Base-by-base conservation (phyloP, 1,139 yeast genomes). In the Hyphopichia fennica region DNA sequence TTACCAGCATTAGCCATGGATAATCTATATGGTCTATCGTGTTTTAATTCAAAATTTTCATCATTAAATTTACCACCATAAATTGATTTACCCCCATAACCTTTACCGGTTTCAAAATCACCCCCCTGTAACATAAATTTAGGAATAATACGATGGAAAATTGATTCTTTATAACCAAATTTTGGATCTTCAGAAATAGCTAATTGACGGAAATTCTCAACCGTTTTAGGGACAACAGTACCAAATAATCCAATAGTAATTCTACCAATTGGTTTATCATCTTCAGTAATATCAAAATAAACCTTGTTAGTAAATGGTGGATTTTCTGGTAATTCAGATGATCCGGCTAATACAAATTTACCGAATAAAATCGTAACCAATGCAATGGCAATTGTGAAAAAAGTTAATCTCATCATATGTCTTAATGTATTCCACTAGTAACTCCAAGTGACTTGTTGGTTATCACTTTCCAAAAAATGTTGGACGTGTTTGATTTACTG, bases 221-320 rank as follows among this genome's bases (percentile, higher is more conserved):
- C 82, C 14, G 84, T 79, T 54, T 75, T 79, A 45, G 84, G 84
- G 25, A 77, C 83, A 42, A 80, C 78, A 1, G 81, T 70, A 23
- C 91, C 93, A 56, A 82, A 86, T 45, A 86, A 66, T 0, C 91
- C 95, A 52, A 86, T 67, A 46, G 81, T 79, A 48, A 86, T 69
- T 44, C 81, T 74, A n/a, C 93, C 95, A 41, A 84, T 60, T 28
- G 76, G 69, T 60, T 81, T 72, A 42, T 86, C 96, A 47, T 88
- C 96, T 59, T 87, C 90, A 47, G 84, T 77, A 50, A 93, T 75
- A 59, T 93, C 98, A 55, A 93, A 89, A 69, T 71, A 93, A 29
- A 93, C 96, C 66, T 82, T 84, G 64, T 79, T 72, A 52, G 93
- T 85, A 59, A 85, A 62, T 38, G 74, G 75, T 35, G 88, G 87